phyloP scores from a whole-genome alignment of 192 early-diverging fungal genomes.

The Linnemannia hyalina region DNA sequence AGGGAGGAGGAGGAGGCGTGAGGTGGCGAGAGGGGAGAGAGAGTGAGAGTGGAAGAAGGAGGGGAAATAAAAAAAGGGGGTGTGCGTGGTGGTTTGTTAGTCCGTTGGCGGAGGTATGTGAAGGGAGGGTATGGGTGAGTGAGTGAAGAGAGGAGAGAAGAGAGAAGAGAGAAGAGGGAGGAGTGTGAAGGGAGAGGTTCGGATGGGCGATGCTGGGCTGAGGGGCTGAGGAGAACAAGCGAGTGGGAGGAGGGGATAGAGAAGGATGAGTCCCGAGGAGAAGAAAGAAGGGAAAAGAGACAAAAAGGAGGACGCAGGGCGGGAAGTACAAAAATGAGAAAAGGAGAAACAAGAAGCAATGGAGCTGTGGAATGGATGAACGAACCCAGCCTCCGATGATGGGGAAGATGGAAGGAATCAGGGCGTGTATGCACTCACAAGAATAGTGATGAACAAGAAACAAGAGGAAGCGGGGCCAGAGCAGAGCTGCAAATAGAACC shows the following conservation, averaged over 20 bases:
- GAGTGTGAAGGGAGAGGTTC: background rate
- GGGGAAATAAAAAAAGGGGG: background rate
- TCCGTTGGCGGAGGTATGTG: too few species aligned
- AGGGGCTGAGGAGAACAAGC: background rate
- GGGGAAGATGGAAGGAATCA: background rate
- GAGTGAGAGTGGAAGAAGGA: background rate
- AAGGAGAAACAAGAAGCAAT: background rate
- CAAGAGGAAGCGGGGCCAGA: background rate
- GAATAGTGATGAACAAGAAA: background rate
- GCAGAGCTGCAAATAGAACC: constrained; percentile 4
- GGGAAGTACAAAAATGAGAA: background rate
- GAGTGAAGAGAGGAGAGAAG: background rate
- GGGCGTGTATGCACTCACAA: background rate
- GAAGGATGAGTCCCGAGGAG: background rate
- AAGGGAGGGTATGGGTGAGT: background rate
- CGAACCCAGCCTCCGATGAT: background rate
- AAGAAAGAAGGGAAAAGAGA: background rate
- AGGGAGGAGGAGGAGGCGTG: background rate
- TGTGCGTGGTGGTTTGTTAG: background rate
- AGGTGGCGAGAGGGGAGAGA: background rate
- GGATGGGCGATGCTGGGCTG: background rate
- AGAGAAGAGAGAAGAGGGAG: background rate
- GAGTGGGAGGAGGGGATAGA: constrained; percentile 7
- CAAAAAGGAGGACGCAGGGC: background rate
- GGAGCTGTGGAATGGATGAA: constrained; percentile 5